These are phyloP conservation scores for Fusarium acutatum DNA, from an alignment of 2,329 filamentous ascomycete species.

Conservation along the genomic window DNA sequence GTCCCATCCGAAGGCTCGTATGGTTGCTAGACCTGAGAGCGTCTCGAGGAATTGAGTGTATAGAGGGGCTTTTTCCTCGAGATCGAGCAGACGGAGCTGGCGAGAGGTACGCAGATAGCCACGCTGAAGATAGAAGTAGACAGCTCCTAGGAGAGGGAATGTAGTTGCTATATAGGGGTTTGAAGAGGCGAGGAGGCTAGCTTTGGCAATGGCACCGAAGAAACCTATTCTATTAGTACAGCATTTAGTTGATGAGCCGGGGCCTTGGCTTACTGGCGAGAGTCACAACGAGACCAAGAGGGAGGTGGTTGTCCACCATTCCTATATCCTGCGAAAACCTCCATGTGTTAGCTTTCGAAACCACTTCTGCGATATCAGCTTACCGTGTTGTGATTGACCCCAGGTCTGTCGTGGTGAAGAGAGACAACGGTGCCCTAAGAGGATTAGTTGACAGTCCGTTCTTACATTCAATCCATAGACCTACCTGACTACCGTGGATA, in stretches of 20 bases:
- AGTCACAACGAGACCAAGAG: conserved; percentile 47
- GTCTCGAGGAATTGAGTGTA: conserved; percentile 57
- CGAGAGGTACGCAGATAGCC: conserved; percentile 54
- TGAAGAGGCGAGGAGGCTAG: conserved; percentile 36
- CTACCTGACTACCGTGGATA: conserved; percentile 36
- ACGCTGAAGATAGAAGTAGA: conserved; percentile 55
- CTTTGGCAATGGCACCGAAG: conserved; percentile 41
- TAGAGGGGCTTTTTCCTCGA: conserved; percentile 53
- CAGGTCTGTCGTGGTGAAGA: conserved; percentile 51
- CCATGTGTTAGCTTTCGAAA: neutral
- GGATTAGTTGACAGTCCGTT: conserved; percentile 6
- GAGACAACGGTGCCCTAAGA: conserved; percentile 50
- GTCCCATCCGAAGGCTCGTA: conserved; percentile 63
- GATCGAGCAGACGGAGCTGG: conserved; percentile 52
- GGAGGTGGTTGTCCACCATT: conserved; percentile 54
- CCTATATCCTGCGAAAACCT: conserved; percentile 56
- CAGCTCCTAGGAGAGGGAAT: conserved; percentile 52
- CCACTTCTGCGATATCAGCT: neutral
- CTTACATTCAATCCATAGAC: rapidly evolving
- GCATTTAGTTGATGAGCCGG: neutral
- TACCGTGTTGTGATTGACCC: conserved; percentile 54
- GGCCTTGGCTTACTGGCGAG: conserved; percentile 45
- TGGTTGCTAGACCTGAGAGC: conserved; percentile 56
- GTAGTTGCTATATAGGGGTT: conserved; percentile 49
- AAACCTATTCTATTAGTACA: conserved; percentile 43